Base-by-base conservation (phyloP, 345 rosid genomes). In the Heritiera fomes region DNA sequence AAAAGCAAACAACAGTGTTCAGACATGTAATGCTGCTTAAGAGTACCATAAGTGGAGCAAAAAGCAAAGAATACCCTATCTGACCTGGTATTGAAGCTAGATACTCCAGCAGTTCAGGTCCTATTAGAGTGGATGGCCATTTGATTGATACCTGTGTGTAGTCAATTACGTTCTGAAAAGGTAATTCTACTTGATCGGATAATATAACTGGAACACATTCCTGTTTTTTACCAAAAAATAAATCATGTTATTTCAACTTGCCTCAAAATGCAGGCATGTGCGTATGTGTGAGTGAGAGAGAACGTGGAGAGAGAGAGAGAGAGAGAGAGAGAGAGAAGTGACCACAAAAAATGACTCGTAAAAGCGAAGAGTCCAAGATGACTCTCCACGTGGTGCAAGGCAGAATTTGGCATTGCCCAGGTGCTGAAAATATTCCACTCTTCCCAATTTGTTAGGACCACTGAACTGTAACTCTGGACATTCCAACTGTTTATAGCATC, bases 331-430 rank as follows among this genome's bases (percentile, higher is more conserved):
- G 79, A 84, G 75, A 82, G 85, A 3, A 52, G 72, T 64, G 75
- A 96, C 99, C 97, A 91, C 98, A 89, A 96, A 94, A 81, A 86
- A 96, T 0, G 98, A 91, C 83, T 96, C 98, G 3, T 94, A 96
- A 80, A 96, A 94, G 75, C 99, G 90, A 83, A 94, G 98, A 1
- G 99, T 94, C 99, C 99, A 94, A 17, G 98, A 96, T 82, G 99
- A 96, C 80, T 94, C 98, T 70, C 99, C 98, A 18, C 98, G 92
- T 41, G 99, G 99, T 72, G 98, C 97, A 30, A 94, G 94, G 84
- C 99, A 96, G 86, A 96, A 96, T 86, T 91, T 96, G 52, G 99
- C 94, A 77, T 91, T 88, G 76, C 91, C 89, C 56, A 96, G 85
- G 86, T 96, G 98, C 80, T 92, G 90, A 86, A 96, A 96, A 79